Evolutionary conservation across 345 rosid species (phyloP), one percentile per base, ranked within the genome.

Genomic region (Kandelia obovata): DNA sequence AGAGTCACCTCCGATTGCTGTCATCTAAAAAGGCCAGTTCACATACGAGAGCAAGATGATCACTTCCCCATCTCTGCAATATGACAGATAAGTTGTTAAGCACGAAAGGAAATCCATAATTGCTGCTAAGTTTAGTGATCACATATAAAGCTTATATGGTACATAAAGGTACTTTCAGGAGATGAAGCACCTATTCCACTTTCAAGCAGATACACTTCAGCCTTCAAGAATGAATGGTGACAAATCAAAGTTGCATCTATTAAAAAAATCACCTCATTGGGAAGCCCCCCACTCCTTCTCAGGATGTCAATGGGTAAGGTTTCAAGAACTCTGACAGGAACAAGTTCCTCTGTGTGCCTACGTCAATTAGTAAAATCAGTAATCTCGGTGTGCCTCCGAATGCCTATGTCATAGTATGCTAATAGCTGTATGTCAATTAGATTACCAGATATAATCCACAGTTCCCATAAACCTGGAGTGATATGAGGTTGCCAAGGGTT

Each of bases 1-100:
- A 2, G 17, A 57, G 32, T 80, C 69, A 74, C 43, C 32, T 51
- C 15, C 10, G 26, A 32, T 49, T 58, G 43, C 46, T 61, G 39
- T 74, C 77, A 43, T 80, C 84, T 35, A 75, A 72, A 72, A 89
- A 89, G 58, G 88, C 96, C 68, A 95, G 81, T 74, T 92, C 99
- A 49, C 97, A 91, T 52, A 81, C 97, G 53, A 94, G 86, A 53
- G 99, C 96, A 55, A 95, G 99, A 81, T 95, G 99, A 77, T 95
- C 96, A 26, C 97, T 95, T 71, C 49, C 97, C 90, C 92, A 95
- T 70, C 78, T 88, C 99, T 94, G 83, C 78, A 71, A 30, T 21
- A 66, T 19, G 49, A 13, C 49, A 3, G 49, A 43, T 3, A 43
- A 43, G 19, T 13, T 13, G 49, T 43, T 11, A 43, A 43, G 19